Base-by-base conservation (phyloP, 495 filamentous ascomycete species). In the Hypoxylon lienhwacheense region DNA sequence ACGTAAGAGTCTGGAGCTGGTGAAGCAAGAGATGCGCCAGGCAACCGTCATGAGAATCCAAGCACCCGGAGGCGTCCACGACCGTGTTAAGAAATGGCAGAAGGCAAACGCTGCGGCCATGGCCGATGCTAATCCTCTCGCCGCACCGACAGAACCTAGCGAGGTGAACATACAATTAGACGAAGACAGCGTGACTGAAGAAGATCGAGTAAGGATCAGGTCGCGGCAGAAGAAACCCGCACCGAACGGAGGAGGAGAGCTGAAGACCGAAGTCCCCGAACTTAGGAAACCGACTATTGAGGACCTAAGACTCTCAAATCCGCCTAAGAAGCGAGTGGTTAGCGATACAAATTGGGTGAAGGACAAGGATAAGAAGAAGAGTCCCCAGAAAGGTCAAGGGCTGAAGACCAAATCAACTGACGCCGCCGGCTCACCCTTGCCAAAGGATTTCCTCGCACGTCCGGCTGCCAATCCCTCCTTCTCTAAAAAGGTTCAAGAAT, bases 281-380 rank as follows among this genome's bases (percentile, higher is more conserved):
- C 24, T 34, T 8, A 49, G 66, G 40, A 58, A 65, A 25, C 53
- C 46, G 22, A 54, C 53, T 15, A 64, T 69, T 35, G 61, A 46
- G 5, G 58, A 65, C 5, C 37, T 59, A 10, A 60, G 45, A 32
- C 53, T 65, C 11, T 70, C 66, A 31, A 63, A 41, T 22, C 56
- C 68, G 14, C 88, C 88, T 4, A 83, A 84, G 59, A 92, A 90
- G 73, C 79, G 88, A 37, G 84, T 92, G 16, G 78, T 92, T 15
- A 90, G 88, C 59, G 88, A 92, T 69, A 82, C 84, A 29, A 85
- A 92, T 55, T 92, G 88, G 88, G 77, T 80, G 70, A 80, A 77
- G 63, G 65, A 71, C 70, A 80, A 77, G 63, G 65, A 71, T 21
- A 67, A 71, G 46, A 76, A 74, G 34, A 79, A 77, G 49, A 77